Evolutionary conservation across 2,329 filamentous ascomycete species (phyloP), one percentile per base, ranked within the genome.

Genomic region (Leptographium galeiforme): DNA sequence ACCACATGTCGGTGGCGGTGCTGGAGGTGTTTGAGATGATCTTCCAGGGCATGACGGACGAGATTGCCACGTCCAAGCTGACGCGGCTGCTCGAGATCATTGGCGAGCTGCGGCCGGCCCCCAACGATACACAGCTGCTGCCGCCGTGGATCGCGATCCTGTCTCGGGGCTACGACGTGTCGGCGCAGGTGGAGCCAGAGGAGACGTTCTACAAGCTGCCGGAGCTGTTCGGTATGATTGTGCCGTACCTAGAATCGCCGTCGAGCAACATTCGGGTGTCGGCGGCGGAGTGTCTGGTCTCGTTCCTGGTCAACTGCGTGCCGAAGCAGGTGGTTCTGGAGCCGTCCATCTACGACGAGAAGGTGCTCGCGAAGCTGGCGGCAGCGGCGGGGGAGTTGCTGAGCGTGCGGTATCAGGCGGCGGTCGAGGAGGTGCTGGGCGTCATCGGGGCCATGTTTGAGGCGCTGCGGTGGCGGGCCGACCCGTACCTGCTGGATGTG

Each of bases 11-110:
- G 36, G 94, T 97, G 84, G 85, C 88, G 12, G 87, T 90, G 0
- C 96, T 98, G 62, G 91, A 96, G 59, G 91, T 97, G 5, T 98
- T 98, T 62, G 93, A 98, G 67, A 85, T 95, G 66, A 95, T 97
- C 46, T 97, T 98, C 60, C 85, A 86, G 61, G 86, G 89, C 8
- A 90, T 98, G 85, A 80, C 75, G n/a, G 85, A 90, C 59, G 89
- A 95, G 60, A 77, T 90, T 49, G 87, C 90, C 0, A 94, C 89
- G 3, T 80, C 88, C 1, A 98, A 97, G 70, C 76, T 98, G 13
- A 89, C 90, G 3, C 81, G 87, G 54, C 77, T 98, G 13, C 78
- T 97, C 62, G 89, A 95, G 58, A 89, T 93, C 51, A 95, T 98
- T 60, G 84, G 85, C 13, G 90, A 97, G 66, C 72, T 98, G 59